phyloP scores from a whole-genome alignment of 768 basidiomycete species.

The Lactarius hengduanensis region DNA sequence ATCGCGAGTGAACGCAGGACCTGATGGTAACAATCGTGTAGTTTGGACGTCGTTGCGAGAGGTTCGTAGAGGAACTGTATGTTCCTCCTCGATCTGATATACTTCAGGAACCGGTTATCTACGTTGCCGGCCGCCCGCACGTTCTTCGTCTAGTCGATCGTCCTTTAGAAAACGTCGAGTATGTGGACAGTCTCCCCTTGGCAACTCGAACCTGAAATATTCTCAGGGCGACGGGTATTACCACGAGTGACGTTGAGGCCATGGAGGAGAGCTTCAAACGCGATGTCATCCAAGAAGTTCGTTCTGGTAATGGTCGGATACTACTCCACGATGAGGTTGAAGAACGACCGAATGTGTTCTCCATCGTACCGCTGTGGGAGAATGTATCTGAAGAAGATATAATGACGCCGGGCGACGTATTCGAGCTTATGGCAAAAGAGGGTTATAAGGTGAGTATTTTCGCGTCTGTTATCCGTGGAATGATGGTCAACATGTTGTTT shows the following conservation, averaged over 20 bases:
- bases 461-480: neutral
- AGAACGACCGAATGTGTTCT: constrained; percentile 84
- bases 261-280: constrained; percentile 89
- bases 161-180: constrained; percentile 95
- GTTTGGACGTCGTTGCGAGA: constrained; percentile 97
- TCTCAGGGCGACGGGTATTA: constrained; percentile 86
- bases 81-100: constrained; percentile 18
- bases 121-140: constrained; percentile 82
- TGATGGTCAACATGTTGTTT: neutral
- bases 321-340: constrained; percentile 95
- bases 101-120: constrained; percentile 85
- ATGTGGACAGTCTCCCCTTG: constrained; percentile 34
- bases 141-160: constrained; percentile 85
- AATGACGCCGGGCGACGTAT: constrained; percentile 84
- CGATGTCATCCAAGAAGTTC: constrained; percentile 84
- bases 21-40: constrained; percentile 69
- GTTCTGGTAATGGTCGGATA: constrained; percentile 67
- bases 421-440: constrained; percentile 68
- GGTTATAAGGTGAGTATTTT: constrained; percentile 60
- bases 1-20: constrained; percentile 74
- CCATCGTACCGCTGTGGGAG: constrained; percentile 95
- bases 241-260: constrained; percentile 82
- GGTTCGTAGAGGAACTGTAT: constrained; percentile 41
- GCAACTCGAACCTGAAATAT: neutral
- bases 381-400: constrained; percentile 76